Evolutionary conservation across 2,329 filamentous ascomycete species (phyloP).

Genomic region (Colletotrichum tamarilloi): DNA sequence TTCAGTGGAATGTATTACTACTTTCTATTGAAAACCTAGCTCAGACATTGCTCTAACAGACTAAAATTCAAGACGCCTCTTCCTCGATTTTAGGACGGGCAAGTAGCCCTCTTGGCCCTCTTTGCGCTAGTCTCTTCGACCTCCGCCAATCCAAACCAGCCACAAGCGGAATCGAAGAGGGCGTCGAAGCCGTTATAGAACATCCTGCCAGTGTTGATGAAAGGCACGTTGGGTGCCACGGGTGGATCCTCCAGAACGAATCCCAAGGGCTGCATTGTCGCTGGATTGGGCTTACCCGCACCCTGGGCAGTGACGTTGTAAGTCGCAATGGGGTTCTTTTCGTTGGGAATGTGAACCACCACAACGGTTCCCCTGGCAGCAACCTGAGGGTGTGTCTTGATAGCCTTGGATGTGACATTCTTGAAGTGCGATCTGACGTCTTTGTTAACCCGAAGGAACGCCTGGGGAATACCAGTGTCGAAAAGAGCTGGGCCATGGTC

Average conservation of each 20-base stretch:
- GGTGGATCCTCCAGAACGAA: neutral
- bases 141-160: neutral
- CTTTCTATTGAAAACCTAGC: too few species aligned
- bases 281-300: neutral
- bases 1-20: neutral
- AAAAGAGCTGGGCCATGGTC: conserved; percentile 2
- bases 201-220: conserved; percentile 2
- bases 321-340: conserved; percentile 5
- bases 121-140: neutral
- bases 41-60: neutral
- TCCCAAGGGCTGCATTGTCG: neutral
- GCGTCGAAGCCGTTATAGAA: conserved; percentile 1
- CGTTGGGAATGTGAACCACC: neutral
- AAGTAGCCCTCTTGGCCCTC: neutral
- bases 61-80: neutral
- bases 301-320: conserved; percentile 2
- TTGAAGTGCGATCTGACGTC: neutral
- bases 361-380: neutral
- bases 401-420: neutral
- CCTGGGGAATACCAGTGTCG: conserved; percentile 14
- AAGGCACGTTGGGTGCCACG: neutral
- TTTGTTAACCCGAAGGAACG: neutral
- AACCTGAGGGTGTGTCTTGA: neutral
- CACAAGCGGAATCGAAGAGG: conserved; percentile 6
- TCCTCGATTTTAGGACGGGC: neutral